A percentile compares a stretch with the other conserved stretches of the same genome.
Evolutionary conservation across 768 basidiomycete species (phyloP).

Genomic region (Lactarius quietus): DNA sequence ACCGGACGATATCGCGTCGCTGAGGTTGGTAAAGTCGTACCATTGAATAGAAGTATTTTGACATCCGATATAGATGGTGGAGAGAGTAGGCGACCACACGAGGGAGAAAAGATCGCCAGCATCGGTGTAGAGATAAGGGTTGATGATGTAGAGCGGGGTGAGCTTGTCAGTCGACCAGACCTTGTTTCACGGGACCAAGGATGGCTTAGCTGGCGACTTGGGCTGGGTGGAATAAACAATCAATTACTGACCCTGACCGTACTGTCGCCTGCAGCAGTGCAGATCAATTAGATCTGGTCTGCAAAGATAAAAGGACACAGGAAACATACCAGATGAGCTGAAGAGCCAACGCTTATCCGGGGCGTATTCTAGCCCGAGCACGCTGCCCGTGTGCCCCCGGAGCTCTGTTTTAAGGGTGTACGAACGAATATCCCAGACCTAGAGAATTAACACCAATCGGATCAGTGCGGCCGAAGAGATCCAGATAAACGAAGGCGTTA

Average conservation of each 20-base stretch:
- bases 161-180: conserved; percentile 79
- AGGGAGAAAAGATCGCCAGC: conserved; percentile 88
- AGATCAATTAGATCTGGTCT: not conserved
- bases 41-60: conserved; percentile 94
- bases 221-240: not conserved
- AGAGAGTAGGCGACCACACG: conserved; percentile 64
- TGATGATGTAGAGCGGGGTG: conserved; percentile 62
- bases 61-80: conserved; percentile 81
- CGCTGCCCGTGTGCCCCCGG: conserved; percentile 78
- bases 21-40: conserved; percentile 52
- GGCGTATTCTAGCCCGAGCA: conserved; percentile 75
- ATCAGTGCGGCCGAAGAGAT: not conserved
- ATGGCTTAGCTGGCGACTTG: not conserved
- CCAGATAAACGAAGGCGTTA: not conserved
- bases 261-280: conserved; percentile 65
- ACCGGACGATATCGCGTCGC: conserved; percentile 4
- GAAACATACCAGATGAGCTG: conserved; percentile 72
- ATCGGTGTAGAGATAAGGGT: conserved; percentile 73
- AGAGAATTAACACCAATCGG: too few relatives aligned
- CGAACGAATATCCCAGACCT: conserved; percentile 85
- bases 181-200: conserved; percentile 36
- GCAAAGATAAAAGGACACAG: not conserved
- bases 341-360: conserved; percentile 80
- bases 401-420: conserved; percentile 67
- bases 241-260: conserved; percentile 65